A percentile compares a stretch with the other conserved stretches of the same genome.
phyloP scores from a whole-genome alignment of 495 filamentous ascomycete species.

The Parmelia sp. region DNA sequence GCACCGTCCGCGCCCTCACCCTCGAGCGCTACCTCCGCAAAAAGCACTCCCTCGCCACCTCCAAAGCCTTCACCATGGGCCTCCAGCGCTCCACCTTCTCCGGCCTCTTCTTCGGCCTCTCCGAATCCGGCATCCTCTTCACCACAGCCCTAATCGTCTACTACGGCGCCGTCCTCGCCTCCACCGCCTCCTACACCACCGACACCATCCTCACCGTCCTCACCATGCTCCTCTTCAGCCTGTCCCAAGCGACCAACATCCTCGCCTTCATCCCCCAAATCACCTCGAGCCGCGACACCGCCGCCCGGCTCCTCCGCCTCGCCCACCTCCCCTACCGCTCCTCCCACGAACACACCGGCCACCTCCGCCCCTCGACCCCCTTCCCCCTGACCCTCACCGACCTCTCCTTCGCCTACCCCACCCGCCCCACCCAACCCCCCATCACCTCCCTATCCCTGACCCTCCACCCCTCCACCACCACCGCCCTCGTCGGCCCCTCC shows the following conservation, averaged over 20 bases:
- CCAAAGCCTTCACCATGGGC: constrained; percentile 48
- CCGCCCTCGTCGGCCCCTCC: constrained; percentile 73
- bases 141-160: constrained; percentile 79
- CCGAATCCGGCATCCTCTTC: constrained; percentile 63
- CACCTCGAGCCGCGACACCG: constrained; percentile 62
- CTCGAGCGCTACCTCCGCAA: constrained; percentile 67
- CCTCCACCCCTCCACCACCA: constrained; percentile 54
- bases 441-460: constrained; percentile 55
- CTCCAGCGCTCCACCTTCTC: constrained; percentile 54
- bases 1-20: constrained; percentile 70
- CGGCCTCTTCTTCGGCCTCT: constrained; percentile 69
- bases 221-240: constrained; percentile 75
- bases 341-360: constrained; percentile 57
- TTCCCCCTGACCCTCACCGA: constrained; percentile 57
- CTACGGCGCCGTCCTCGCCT: constrained; percentile 63
- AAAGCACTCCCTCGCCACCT: constrained; percentile 53
- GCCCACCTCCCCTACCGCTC: constrained; percentile 49
- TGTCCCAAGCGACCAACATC: constrained; percentile 63
- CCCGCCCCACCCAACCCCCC: constrained; percentile 47
- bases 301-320: constrained; percentile 66
- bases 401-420: constrained; percentile 65
- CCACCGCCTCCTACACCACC: constrained; percentile 39
- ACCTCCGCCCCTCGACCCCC: constrained; percentile 39
- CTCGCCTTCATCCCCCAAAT: constrained; percentile 74
- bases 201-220: constrained; percentile 64